A percentile compares a stretch with the other conserved stretches of the same genome.
Evolutionary conservation across 306 rosid species (phyloP).

Genomic region (Gastrolobium bilobum): DNA sequence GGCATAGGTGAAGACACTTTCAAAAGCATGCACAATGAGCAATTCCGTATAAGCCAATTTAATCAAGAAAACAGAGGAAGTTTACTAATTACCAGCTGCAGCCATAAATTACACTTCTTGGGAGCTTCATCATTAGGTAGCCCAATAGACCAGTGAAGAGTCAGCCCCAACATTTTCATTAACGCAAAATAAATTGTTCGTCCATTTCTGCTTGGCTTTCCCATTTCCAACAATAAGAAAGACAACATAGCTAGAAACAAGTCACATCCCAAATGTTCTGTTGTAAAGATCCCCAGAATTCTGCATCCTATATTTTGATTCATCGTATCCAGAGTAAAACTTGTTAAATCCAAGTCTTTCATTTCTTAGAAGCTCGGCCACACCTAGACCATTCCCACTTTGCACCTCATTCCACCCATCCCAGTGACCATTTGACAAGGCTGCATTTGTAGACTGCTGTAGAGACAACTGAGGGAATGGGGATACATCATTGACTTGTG

Average conservation of each 20-base stretch:
- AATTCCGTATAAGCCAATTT: slow-evolving; percentile 36
- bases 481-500: slow-evolving; percentile 70
- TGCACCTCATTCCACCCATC: slow-evolving; percentile 95
- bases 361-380: slow-evolving; percentile 88
- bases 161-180: slow-evolving; percentile 64
- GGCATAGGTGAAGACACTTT: slow-evolving; percentile 2
- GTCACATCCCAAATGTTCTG: slow-evolving; percentile 91
- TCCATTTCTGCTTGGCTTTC: slow-evolving; percentile 51
- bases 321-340: slow-evolving; percentile 84
- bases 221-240: slow-evolving; percentile 48
- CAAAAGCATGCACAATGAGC: slow-evolving; percentile 23
- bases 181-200: slow-evolving; percentile 52
- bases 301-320: slow-evolving; percentile 88
- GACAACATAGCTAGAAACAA: slow-evolving; percentile 38
- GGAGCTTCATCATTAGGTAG: slow-evolving; percentile 66
- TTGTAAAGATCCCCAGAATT: slow-evolving; percentile 87
- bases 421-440: slow-evolving; percentile 89
- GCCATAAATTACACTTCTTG: slow-evolving; percentile 53
- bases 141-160: slow-evolving; percentile 58
- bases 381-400: slow-evolving; percentile 68
- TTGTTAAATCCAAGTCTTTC: slow-evolving; percentile 90
- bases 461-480: slow-evolving; percentile 81
- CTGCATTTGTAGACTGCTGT: slow-evolving; percentile 80
- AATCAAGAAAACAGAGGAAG: slow-evolving; percentile 18
- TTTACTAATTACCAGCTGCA: slow-evolving; percentile 63